Conservation (phyloP, 371 early-diverging fungal species). For the Rhizopus sp. region DNA sequence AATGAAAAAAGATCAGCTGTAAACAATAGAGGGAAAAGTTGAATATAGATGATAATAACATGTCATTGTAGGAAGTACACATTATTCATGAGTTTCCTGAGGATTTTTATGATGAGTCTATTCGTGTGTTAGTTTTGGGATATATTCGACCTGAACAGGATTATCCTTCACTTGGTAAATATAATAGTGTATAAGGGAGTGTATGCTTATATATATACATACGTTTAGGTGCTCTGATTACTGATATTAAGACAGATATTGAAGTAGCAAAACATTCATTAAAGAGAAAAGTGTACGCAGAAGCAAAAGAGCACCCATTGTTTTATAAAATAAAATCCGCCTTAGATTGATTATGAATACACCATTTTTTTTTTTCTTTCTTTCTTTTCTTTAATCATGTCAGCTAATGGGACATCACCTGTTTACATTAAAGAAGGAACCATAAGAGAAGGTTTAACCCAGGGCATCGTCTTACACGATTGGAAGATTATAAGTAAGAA, state of each 20-base stretch:
- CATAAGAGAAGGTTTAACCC: slow-evolving; percentile 31
- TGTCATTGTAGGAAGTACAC: slow-evolving; percentile 82
- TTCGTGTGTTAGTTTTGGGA: slow-evolving; percentile 83
- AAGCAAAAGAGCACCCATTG: slow-evolving; percentile 14
- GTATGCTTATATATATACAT: background rate
- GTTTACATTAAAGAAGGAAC: slow-evolving; percentile 40
- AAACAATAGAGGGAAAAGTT: slow-evolving; percentile 18
- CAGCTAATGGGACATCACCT: slow-evolving; percentile 9
- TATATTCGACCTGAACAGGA: slow-evolving; percentile 91
- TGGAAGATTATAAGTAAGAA: slow-evolving; percentile 73
- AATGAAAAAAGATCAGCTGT: slow-evolving; percentile 94
- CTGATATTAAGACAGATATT: slow-evolving; percentile 92
- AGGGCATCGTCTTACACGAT: slow-evolving; percentile 59
- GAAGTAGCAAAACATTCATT: slow-evolving; percentile 76
- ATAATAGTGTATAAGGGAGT: background rate
- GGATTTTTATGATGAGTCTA: slow-evolving; percentile 90
- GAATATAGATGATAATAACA: background rate
- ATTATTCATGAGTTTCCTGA: slow-evolving; percentile 82
- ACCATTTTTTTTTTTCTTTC: background rate
- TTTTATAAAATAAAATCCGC: slow-evolving; percentile 6
- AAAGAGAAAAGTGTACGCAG: slow-evolving; percentile 37
- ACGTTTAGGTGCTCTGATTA: slow-evolving; percentile 79
- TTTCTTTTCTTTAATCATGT: slow-evolving; percentile 1
- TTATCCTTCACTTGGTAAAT: slow-evolving; percentile 80
- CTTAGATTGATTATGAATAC: background rate